These are phyloP conservation scores for Boletus semigastroideus DNA, from an alignment of 1,284 basidiomycete genomes.

Conservation along the genomic window DNA sequence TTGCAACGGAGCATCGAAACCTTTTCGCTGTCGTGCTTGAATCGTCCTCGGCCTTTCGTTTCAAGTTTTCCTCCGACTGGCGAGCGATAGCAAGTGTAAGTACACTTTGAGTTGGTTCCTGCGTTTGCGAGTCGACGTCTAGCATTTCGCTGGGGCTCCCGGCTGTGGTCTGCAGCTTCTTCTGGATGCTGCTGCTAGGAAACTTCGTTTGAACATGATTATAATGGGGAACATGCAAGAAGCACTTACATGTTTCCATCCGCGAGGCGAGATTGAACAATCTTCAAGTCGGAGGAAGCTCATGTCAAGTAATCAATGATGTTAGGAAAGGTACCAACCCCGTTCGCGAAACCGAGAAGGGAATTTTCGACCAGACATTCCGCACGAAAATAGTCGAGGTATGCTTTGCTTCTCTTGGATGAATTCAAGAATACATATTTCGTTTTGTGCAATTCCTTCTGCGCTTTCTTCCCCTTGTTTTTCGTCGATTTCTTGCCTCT, in stretches of 20 bases:
- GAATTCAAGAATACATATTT: conserved; percentile 57
- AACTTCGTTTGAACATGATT: not conserved
- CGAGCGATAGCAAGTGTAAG: conserved; percentile 7
- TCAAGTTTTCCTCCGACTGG: conserved; percentile 19
- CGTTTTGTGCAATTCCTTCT: conserved; percentile 54
- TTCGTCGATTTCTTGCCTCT: conserved; percentile 45
- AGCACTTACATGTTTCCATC: conserved; percentile 31
- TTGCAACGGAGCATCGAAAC: conserved; percentile 54
- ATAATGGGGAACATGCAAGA: not conserved
- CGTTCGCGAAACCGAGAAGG: conserved; percentile 55
- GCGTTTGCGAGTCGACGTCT: conserved; percentile 44
- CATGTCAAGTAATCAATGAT: not conserved
- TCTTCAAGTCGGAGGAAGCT: conserved; percentile 7
- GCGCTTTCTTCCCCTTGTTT: conserved; percentile 45
- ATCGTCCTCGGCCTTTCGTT: conserved; percentile 33
- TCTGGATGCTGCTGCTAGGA: conserved; percentile 3
- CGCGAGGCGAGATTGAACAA: conserved; percentile 12
- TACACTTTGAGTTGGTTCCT: conserved; percentile 48
- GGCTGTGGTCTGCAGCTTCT: not conserved
- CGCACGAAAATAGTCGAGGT: conserved; percentile 68
- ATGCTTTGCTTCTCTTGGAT: conserved; percentile 45
- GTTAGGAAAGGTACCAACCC: conserved; percentile 41
- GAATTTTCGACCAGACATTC: conserved; percentile 55
- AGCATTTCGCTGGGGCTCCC: conserved; percentile 2
- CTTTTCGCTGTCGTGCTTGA: conserved; percentile 43